phyloP scores from a whole-genome alignment of 495 filamentous ascomycete species.

The Talaromyces trachyspermus region DNA sequence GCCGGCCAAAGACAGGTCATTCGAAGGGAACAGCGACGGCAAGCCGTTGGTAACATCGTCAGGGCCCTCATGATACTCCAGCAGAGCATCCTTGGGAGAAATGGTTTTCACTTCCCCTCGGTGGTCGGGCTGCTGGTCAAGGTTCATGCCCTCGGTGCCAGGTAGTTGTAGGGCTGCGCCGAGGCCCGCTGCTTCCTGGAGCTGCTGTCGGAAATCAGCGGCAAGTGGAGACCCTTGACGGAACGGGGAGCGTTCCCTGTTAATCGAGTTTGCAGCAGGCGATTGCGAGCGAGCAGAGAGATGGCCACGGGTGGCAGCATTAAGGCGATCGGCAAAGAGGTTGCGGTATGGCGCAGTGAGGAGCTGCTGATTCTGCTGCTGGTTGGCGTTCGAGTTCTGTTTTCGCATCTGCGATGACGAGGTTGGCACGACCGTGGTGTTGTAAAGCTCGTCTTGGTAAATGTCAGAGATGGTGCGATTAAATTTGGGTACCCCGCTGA shows the following conservation, averaged over 20 bases:
- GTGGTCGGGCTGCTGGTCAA: slow-evolving; percentile 16
- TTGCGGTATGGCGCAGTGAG: slow-evolving; percentile 52
- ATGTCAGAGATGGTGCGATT: slow-evolving; percentile 80
- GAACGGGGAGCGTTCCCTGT: slow-evolving; percentile 78
- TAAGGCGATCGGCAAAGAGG: slow-evolving; percentile 65
- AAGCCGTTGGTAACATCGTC: slow-evolving; percentile 50
- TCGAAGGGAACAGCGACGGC: slow-evolving; percentile 58
- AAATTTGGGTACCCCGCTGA: slow-evolving; percentile 63
- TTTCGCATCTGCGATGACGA: slow-evolving; percentile 34
- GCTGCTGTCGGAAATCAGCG: slow-evolving; percentile 22
- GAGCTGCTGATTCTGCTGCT: slow-evolving; percentile 32
- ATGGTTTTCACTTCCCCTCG: slow-evolving; percentile 66
- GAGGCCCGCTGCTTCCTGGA: slow-evolving; percentile 26
- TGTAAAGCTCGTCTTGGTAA: slow-evolving; percentile 80
- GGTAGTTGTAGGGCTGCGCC: slow-evolving; percentile 36
- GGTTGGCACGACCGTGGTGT: slow-evolving; percentile 52
- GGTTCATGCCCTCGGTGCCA: slow-evolving; percentile 23
- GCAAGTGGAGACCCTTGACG: slow-evolving; percentile 64
- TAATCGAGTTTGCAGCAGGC: slow-evolving; percentile 37
- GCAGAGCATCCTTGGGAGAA: slow-evolving; percentile 86
- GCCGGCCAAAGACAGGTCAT: slow-evolving; percentile 33
- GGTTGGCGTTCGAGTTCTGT: slow-evolving; percentile 15
- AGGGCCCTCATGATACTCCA: slow-evolving; percentile 73
- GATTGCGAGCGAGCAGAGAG: slow-evolving; percentile 53
- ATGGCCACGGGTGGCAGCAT: slow-evolving; percentile 70